A percentile compares a stretch with the other conserved stretches of the same genome.
These are phyloP conservation scores for Sordaria brevicollis DNA, from an alignment of 495 filamentous ascomycete species.

Conservation along the genomic window DNA sequence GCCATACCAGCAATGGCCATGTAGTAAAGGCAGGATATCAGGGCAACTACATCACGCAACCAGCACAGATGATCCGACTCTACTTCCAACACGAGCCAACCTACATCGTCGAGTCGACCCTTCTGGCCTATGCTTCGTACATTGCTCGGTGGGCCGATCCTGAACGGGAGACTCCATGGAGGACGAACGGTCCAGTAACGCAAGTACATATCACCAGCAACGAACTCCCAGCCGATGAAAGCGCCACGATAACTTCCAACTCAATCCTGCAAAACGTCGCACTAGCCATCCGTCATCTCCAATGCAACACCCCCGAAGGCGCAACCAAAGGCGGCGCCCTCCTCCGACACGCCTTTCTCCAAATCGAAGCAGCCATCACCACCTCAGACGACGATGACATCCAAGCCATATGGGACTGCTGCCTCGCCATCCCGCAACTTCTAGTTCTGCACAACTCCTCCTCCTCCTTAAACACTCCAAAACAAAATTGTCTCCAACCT, in stretches of 20 bases:
- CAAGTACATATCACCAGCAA: not conserved
- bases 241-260: not conserved
- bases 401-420: slow-evolving; percentile 26
- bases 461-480: not conserved
- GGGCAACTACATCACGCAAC: not conserved
- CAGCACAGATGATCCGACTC: not conserved
- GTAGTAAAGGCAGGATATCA: not conserved
- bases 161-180: slow-evolving; percentile 4
- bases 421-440: slow-evolving; percentile 21
- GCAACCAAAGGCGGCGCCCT: slow-evolving; percentile 5
- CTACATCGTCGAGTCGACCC: slow-evolving; percentile 2
- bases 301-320: not conserved
- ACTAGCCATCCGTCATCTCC: slow-evolving; percentile 11
- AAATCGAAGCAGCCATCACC: slow-evolving; percentile 14
- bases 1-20: not conserved
- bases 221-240: not conserved
- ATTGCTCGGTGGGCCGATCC: slow-evolving; percentile 4
- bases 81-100: slow-evolving; percentile 2
- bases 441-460: not conserved
- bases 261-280: slow-evolving; percentile 19
- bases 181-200: not conserved
- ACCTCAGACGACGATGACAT: slow-evolving; percentile 2
- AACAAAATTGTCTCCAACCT: not conserved
- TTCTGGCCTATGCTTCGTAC: slow-evolving; percentile 6
- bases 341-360: slow-evolving; percentile 16